These are phyloP conservation scores for Aurinia saxatilis DNA, from an alignment of 345 rosid genomes.

Conservation along the genomic window DNA sequence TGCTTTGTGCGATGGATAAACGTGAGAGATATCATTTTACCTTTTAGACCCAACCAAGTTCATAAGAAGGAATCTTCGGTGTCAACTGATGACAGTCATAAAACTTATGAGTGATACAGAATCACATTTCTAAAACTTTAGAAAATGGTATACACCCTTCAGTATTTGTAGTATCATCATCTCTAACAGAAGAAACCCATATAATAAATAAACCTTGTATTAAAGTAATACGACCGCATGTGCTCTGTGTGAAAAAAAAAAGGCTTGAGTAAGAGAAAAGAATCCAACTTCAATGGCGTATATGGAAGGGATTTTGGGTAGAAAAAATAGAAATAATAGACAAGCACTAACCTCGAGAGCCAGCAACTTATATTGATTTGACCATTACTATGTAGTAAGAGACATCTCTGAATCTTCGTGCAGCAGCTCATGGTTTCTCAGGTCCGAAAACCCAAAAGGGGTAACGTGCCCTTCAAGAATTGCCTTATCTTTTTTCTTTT, in stretches of 20 bases:
- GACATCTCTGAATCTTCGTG: slow-evolving; percentile 21
- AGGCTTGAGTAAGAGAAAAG: slow-evolving; percentile 4
- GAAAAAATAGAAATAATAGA: background rate
- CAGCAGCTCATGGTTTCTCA: background rate
- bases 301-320: background rate
- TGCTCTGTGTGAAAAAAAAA: background rate
- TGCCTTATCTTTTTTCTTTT: background rate
- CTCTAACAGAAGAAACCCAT: too few species aligned
- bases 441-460: slow-evolving; percentile 13
- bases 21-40: slow-evolving; percentile 23
- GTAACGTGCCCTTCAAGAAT: slow-evolving; percentile 19
- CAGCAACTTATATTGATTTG: slow-evolving; percentile 9
- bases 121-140: too few species aligned
- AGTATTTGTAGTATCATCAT: too few species aligned
- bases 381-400: background rate
- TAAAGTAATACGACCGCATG: background rate
- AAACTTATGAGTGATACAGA: too few species aligned
- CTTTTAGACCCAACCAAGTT: background rate
- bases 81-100: too few species aligned
- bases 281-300: slow-evolving; percentile 22
- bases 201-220: too few species aligned
- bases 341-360: slow-evolving; percentile 9
- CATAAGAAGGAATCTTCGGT: too few species aligned
- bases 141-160: too few species aligned
- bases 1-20: slow-evolving; percentile 15